Evolutionary conservation across 192 early-diverging fungal genomes (phyloP), one percentile per base, ranked within the genome.

Genomic region (Gamsiella multidivaricata): DNA sequence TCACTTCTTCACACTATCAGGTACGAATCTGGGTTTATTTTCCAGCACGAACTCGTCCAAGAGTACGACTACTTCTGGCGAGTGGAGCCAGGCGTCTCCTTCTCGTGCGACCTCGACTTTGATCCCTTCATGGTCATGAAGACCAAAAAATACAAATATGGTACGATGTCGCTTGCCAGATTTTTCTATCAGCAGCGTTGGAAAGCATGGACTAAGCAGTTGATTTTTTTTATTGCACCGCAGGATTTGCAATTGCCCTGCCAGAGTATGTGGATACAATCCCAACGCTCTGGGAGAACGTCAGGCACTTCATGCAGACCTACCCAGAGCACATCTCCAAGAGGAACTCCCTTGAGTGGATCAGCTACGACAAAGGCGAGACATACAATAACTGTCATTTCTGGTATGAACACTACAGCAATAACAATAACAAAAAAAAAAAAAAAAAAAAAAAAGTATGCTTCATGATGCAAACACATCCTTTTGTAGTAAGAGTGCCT

Each of bases 21-120:
- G 55, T 87, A 81, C 53, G 81, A 91, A 53, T 93, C 91, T 17
- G 94, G 94, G 18, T 95, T 90, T 64, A 92, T 95, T 59, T 93
- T 84, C 66, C 80, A 87, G 18, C 93, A 95, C 61, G 88, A 88
- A 32, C 75, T 95, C 5, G 80, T 91, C 53, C 69, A 84, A 22
- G 58, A 89, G 61, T 92, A 85, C 67, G 90, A 94, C 23, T 95
- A 86, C 67, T 95, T 93, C 83, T 95, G 94, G 94, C 84, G 94
- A 25, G 86, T 95, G 5, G 94, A 96, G 68, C 94, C 94, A 2
- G 86, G 84, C 25, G 94, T 95, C 12, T 70, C 90, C 29, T 96
- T 93, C 70, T 82, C 47, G 33, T 96, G 94, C 81, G 90, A 94
- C 50, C 81, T 96, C n/a, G 82, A 87, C 60, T 88, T 94, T 79